Base-by-base conservation (phyloP, 139 green algal species). In the Tetradesmus obliquus region DNA sequence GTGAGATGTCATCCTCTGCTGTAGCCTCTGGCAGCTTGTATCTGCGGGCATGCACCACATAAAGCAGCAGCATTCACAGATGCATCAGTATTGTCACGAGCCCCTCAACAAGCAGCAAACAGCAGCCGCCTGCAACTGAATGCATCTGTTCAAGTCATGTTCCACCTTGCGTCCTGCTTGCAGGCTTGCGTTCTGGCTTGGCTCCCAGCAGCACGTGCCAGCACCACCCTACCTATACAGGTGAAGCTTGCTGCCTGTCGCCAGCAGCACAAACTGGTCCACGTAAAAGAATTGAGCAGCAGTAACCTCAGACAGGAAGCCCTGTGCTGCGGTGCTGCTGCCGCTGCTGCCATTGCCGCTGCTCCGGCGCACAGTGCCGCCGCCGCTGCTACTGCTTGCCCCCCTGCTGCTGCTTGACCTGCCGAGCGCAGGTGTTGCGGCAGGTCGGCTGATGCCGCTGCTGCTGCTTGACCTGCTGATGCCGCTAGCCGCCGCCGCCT, bases 241-340 rank as follows among this genome's bases (percentile, higher is more conserved):
- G 86, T 94, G 91, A 60, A 96, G 90, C 79, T 95, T 96, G 79
- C 92, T 96, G 19, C 92, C 92, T 53, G 89, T 91, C 1, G 94
- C 93, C 24, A 96, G 76, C 22, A 94, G 45, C 2, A 96, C 85
- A 82, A 96, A 93, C 62, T 94, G 85, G 88, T 96, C 95, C 91
- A 95, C 84, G 90, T 94, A 94, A 84, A 95, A 92, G 88, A 96
- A 96, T 24, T 91, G 87, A 19, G 94, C 94, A 9, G 92, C 92
- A 45, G 82, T 90, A 2, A 96, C 91, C 55, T 95, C 79, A 10
- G 62, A 55, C 22, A 69, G 5, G 45, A 84, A 90, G 55, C 17
- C 58, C 53, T 76, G 8, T 17, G 8, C 57, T 74, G 83, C 60
- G 55, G 81, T 22, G 84, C 83, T 86, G 90, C 69, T 60, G 91